Evolutionary conservation across 2,329 filamentous ascomycete genomes (phyloP).

Genomic region (Aspergillus fischeri): DNA sequence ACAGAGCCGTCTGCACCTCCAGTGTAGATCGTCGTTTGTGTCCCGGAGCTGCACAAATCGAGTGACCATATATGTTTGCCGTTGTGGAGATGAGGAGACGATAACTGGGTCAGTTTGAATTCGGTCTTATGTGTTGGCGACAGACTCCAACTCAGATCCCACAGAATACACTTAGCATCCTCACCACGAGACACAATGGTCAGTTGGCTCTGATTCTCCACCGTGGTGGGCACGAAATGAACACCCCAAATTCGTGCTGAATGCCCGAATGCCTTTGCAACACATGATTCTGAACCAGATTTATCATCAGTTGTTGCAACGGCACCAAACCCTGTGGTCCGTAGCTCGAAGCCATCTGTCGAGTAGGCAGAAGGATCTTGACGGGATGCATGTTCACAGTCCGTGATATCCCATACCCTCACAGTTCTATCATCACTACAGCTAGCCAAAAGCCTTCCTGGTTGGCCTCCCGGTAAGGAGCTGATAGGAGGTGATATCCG

Average conservation of each 20-base stretch:
- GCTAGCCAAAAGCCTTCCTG: slow-evolving; percentile 68
- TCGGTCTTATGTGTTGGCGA: slow-evolving; percentile 8
- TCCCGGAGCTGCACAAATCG: slow-evolving; percentile 35
- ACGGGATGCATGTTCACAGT: slow-evolving; percentile 35
- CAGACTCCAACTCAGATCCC: slow-evolving; percentile 53
- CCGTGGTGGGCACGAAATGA: slow-evolving; percentile 52
- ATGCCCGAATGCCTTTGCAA: slow-evolving; percentile 81
- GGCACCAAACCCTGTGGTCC: slow-evolving; percentile 62
- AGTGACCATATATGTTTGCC: slow-evolving; percentile 92
- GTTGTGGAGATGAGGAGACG: slow-evolving; percentile 61
- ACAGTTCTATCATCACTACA: slow-evolving; percentile 95
- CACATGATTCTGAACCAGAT: slow-evolving; percentile 42
- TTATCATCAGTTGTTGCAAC: slow-evolving; percentile 28
- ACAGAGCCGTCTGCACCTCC: slow-evolving; percentile 81
- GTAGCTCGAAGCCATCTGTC: slow-evolving; percentile 34
- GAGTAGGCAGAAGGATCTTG: slow-evolving; percentile 33
- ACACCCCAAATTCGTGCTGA: slow-evolving; percentile 86
- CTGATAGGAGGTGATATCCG: slow-evolving; percentile 62
- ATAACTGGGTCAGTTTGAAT: slow-evolving; percentile 38
- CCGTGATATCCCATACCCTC: slow-evolving; percentile 77
- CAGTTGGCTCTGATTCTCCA: slow-evolving; percentile 28
- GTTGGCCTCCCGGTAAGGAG: slow-evolving; percentile 32
- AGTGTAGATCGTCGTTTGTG: slow-evolving; percentile 54
- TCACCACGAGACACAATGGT: slow-evolving; percentile 76
- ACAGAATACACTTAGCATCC: slow-evolving; percentile 72